These are phyloP conservation scores for Fusarium circinatum DNA, from an alignment of 2,329 filamentous ascomycete species.

Conservation along the genomic window DNA sequence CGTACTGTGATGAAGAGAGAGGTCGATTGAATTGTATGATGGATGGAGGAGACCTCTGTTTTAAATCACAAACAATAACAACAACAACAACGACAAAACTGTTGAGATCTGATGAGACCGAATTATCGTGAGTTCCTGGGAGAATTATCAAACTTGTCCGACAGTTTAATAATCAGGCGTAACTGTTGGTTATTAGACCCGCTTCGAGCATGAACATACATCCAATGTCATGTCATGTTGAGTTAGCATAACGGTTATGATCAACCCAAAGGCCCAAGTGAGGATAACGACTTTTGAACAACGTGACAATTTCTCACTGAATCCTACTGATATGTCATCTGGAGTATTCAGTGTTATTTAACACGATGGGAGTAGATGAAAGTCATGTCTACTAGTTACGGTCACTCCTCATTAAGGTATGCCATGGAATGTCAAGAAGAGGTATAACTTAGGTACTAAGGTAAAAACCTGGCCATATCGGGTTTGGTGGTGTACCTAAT, in stretches of 20 bases:
- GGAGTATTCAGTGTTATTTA: not conserved
- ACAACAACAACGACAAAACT: not conserved
- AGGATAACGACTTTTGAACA: not conserved
- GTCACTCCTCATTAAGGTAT: no score
- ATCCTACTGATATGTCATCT: not conserved
- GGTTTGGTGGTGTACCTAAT: not conserved
- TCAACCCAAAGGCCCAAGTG: not conserved
- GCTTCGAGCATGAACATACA: not conserved
- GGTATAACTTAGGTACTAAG: not conserved
- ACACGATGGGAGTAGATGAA: not conserved
- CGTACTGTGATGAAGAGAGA: not conserved
- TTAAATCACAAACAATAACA: not conserved
- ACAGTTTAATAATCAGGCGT: slow-evolving; percentile 30
- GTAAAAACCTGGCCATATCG: slow-evolving; percentile 5
- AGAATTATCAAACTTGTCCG: slow-evolving; percentile 27
- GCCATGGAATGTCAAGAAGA: not conserved
- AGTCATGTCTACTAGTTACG: no score
- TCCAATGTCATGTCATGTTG: slow-evolving; percentile 6
- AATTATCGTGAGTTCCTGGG: not conserved
- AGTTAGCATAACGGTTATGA: slow-evolving; percentile 24
- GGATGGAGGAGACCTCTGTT: not conserved
- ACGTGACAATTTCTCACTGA: not conserved
- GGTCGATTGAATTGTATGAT: not conserved
- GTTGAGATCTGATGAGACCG: slow-evolving; percentile 13
- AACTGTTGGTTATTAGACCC: slow-evolving; percentile 7